Evolutionary conservation across 768 basidiomycete species (phyloP).

Genomic region (Cystofilobasidium capitatum): DNA sequence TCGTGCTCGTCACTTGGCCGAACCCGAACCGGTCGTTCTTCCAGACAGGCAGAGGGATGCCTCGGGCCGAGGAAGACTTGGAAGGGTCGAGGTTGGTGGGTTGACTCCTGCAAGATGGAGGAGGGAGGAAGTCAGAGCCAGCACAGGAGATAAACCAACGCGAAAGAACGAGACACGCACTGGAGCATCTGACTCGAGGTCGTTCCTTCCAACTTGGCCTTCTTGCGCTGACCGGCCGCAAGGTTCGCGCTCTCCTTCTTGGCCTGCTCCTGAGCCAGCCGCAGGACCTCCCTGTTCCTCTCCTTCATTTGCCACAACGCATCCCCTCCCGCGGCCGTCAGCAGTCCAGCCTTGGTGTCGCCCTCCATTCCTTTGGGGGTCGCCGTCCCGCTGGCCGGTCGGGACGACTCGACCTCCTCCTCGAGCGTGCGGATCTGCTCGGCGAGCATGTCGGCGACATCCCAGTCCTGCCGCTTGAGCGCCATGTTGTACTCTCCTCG

Average conservation of each 20-base stretch:
- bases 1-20: background rate
- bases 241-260: background rate
- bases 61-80: background rate
- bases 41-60: background rate
- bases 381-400: background rate
- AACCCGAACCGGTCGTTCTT: background rate
- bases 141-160: background rate
- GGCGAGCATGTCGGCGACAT: slow-evolving; percentile 56
- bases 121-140: background rate
- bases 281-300: background rate
- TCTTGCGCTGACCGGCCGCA: background rate
- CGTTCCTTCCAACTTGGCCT: background rate
- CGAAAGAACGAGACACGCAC: background rate
- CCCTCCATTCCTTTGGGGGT: background rate
- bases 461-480: slow-evolving; percentile 57
- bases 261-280: background rate
- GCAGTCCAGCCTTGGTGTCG: background rate
- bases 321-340: background rate
- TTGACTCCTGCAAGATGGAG: background rate
- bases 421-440: slow-evolving; percentile 53
- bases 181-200: background rate
- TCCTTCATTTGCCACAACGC: background rate
- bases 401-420: slow-evolving; percentile 6
- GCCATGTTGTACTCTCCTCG: slow-evolving; percentile 66
- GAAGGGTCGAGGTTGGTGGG: background rate